A percentile compares a stretch with the other conserved stretches of the same genome.
phyloP scores from a whole-genome alignment of 139 green algal species.

The Zygnema circumcarinatum region DNA sequence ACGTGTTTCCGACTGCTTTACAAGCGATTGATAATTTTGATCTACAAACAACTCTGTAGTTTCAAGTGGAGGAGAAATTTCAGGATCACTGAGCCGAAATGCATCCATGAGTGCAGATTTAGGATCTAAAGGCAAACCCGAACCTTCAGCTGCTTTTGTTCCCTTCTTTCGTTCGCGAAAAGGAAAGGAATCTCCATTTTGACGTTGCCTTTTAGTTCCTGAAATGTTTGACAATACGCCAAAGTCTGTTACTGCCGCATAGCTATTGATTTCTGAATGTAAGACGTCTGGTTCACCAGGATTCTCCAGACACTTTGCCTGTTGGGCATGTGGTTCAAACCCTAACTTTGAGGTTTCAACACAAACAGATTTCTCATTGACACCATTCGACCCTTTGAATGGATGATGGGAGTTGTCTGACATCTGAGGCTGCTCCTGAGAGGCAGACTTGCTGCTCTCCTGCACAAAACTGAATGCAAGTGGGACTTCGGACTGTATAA shows the following conservation, averaged over 20 bases:
- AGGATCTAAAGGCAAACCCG: too few relatives aligned
- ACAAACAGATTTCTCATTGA: neutral
- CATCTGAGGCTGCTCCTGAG: too few relatives aligned
- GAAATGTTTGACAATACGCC: too few relatives aligned
- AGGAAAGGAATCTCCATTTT: neutral
- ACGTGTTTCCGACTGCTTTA: too few relatives aligned
- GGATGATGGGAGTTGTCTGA: too few relatives aligned
- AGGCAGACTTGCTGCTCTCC: neutral
- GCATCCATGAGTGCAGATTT: too few relatives aligned
- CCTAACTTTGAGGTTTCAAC: neutral
- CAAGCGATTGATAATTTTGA: neutral
- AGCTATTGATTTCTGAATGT: neutral
- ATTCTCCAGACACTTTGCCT: neutral
- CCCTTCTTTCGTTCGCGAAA: neutral
- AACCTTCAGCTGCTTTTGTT: neutral
- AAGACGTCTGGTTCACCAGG: neutral
- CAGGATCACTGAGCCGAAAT: neutral
- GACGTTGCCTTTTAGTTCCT: neutral
- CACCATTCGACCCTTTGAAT: neutral
- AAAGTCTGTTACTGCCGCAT: neutral
- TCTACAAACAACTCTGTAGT: neutral
- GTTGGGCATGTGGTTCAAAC: neutral
- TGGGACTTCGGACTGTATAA: conserved; percentile 30
- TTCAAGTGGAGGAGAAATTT: neutral
- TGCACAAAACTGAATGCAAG: neutral